Base-by-base conservation (phyloP, 768 basidiomycete genomes). In the Suillus occidentalis region DNA sequence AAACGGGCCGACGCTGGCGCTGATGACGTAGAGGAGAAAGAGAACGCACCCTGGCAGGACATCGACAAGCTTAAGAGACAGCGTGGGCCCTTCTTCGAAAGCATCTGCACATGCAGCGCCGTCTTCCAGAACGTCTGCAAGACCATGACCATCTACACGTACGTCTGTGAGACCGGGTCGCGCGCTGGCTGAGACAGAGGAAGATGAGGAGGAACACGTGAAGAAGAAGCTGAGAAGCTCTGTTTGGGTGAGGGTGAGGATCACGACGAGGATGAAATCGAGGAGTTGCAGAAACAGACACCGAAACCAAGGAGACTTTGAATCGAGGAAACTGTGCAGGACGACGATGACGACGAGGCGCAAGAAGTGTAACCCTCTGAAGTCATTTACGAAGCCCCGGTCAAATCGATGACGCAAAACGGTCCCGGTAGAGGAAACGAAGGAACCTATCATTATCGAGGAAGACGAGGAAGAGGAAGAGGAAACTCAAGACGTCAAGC, bases 11-110 rank as follows among this genome's bases (percentile, higher is more conserved):
- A 72, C 18, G 57, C 28, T 28, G 28, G 28, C 28, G 28, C 69
- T 4, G 77, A 79, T 28, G 73, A 76, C 20, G 66, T 71, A 25
- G 79, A 80, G 25, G 84, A 84, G 69, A 79, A 84, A 62, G 83
- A 85, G 72, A 81, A 80, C 64, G 69, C 76, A 55, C 72, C 67
- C 28, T 28, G 28, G 28, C 28, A 28, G 58, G 6, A 80, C 78
- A 52, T 70, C 75, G 20, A 77, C 73, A 67, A n/a, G n/a, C n/a
- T n/a, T n/a, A n/a, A 68, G 78, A 43, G 72, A 65, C 64, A 39
- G 65, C 42, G 37, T 69, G 20, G 7, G 65, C 18, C 63, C 63
- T 36, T 40, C 69, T 14, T 69, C 65, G 1, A 63, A 68, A 50
- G 67, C 60, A 42, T 42, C 60, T 13, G 73, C n/a, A n/a, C n/a